Percentiles rank a stretch among this genome's conserved stretches.
phyloP scores from a whole-genome alignment of 495 filamentous ascomycete species.

The Cudoniella acicularis region DNA sequence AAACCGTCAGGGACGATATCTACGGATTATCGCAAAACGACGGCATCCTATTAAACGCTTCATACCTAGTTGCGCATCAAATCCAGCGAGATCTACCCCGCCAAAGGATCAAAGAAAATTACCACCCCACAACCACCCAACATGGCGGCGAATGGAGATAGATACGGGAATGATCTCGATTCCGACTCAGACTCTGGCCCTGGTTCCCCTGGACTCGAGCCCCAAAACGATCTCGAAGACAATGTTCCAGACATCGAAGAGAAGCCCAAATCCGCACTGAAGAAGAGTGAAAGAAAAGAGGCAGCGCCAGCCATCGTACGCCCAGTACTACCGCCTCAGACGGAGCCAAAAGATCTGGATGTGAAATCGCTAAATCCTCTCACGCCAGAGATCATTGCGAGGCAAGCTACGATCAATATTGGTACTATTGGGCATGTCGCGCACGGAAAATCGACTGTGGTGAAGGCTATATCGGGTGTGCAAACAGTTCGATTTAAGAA shows the following conservation, averaged over 20 bases:
- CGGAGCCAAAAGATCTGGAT: conserved; percentile 81
- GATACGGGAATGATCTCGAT: conserved; percentile 45
- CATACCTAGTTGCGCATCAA: neutral
- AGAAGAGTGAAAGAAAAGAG: conserved; percentile 39
- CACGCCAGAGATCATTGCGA: conserved; percentile 91
- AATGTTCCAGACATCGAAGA: conserved; percentile 22
- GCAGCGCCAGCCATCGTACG: conserved; percentile 35
- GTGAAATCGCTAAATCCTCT: conserved; percentile 73
- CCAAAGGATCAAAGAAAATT: conserved; percentile 6
- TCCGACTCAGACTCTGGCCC: conserved; percentile 38
- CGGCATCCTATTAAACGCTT: neutral
- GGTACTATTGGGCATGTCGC: conserved; percentile 98
- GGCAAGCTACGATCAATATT: conserved; percentile 98
- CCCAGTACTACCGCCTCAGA: conserved; percentile 76
- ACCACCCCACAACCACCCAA: conserved; percentile 13
- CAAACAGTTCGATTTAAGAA: conserved; percentile 99
- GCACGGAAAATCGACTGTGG: conserved; percentile 96
- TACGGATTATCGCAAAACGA: neutral
- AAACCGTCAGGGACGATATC: neutral
- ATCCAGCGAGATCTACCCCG: conserved; percentile 11
- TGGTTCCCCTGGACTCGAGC: conserved; percentile 21
- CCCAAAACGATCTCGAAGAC: conserved; percentile 24
- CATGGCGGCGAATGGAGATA: conserved; percentile 45
- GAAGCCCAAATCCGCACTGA: conserved; percentile 35
- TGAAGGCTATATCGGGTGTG: conserved; percentile 97